Conservation (phyloP, 148 eudicot genomes). For the Drosera capensis region DNA sequence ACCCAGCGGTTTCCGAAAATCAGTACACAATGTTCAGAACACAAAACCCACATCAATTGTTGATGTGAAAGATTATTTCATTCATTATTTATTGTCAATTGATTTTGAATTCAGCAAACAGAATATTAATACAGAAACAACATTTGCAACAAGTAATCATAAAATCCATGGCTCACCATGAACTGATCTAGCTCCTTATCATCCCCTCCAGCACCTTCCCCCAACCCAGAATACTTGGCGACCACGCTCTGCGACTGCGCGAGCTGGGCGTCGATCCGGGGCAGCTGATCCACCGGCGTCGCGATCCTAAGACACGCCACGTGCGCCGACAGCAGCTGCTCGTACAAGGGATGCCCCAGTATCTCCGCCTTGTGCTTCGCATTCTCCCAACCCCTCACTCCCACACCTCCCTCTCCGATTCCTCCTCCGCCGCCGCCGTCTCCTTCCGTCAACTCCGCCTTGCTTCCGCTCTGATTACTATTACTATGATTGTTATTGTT, state of each 20-base stretch:
- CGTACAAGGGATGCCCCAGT: constrained; percentile 54
- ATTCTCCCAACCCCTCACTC: constrained; percentile 26
- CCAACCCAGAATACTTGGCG: constrained; percentile 48
- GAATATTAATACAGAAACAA: too few relatives aligned
- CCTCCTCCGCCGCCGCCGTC: constrained; percentile 8
- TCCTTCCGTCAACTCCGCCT: constrained; percentile 6
- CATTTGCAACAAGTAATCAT: too few relatives aligned
- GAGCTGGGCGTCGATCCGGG: constrained; percentile 74
- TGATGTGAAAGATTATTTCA: too few relatives aligned
- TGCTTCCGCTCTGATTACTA: not conserved
- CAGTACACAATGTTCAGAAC: too few relatives aligned
- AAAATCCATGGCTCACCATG: too few relatives aligned
- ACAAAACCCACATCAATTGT: too few relatives aligned
- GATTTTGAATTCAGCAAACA: too few relatives aligned
- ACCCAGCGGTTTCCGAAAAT: too few relatives aligned
- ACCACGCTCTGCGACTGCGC: constrained; percentile 64
- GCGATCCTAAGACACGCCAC: constrained; percentile 67
- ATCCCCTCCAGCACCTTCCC: constrained; percentile 21
- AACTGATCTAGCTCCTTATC: constrained; percentile 89
- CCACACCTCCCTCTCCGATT: constrained; percentile 13
- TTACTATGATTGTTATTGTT: constrained; percentile 4
- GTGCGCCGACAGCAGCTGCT: constrained; percentile 70
- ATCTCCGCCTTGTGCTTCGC: constrained; percentile 40
- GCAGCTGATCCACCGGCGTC: constrained; percentile 84
- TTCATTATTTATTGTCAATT: too few relatives aligned